Base-by-base conservation (phyloP, 768 basidiomycete genomes). In the Boletus subparvulus region DNA sequence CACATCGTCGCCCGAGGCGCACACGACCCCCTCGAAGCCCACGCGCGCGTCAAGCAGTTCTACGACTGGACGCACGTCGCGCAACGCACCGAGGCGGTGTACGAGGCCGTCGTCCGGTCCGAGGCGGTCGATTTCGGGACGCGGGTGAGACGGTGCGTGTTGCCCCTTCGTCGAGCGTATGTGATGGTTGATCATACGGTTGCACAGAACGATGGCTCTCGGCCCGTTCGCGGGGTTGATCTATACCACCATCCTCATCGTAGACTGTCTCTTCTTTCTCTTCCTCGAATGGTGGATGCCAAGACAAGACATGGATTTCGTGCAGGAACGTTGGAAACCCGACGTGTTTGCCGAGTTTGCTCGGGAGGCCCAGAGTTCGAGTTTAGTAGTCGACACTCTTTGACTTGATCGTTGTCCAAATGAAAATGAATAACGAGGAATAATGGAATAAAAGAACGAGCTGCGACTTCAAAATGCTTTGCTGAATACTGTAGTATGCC, bases 51-150 rank as follows among this genome's bases (percentile, higher is more conserved):
- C 48, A 84, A 82, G 63, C 80, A 74, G 3, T 93, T 99, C 70
- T 99, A 99, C 73, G 82, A 86, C 51, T 99, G 97, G 97, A 74
- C 71, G 3, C 79, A 87, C 13, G 85, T 98, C 24, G 80, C 94
- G 0, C 77, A 76, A 37, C 82, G 94, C 12, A 96, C 93, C 1
- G 94, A 97, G 69, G 71, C 67, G 1, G 95, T 98, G 0, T 98
- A 98, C 68, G 74, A 80, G 4, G 73, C 80, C 3, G 91, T 91
- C 10, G 69, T 94, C 61, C 74, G 72, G 3, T 79, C 82, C 1
- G 77, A 79, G 13, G 82, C 84, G 36, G 81, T 83, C 52, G 86
- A 86, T n/a, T 74, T 95, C n/a, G 83, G 83, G 78, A 85, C 88
- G 47, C 78, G 96, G 4, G 82, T 98, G 60, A 72, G 76, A 55